Evolutionary conservation across 75 land plant species (phyloP).

Genomic region (Sequoia sempervirens): DNA sequence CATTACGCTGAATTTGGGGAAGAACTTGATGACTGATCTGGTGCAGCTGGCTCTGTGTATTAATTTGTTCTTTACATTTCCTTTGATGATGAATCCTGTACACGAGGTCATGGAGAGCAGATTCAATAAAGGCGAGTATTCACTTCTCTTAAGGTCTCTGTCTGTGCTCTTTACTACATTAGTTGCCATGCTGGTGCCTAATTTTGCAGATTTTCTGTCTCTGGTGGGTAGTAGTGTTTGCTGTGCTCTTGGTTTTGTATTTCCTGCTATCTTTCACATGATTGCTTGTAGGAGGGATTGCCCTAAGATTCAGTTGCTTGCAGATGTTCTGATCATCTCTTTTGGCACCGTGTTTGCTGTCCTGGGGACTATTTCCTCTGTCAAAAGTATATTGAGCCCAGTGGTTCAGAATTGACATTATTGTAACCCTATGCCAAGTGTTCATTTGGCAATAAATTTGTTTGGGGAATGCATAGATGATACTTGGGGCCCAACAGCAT

Average conservation of each 20-base stretch:
- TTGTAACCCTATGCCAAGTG: not conserved
- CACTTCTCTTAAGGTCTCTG: conserved; percentile 51
- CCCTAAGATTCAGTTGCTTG: conserved; percentile 11
- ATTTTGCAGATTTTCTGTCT: conserved; percentile 76
- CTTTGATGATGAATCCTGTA: conserved; percentile 92
- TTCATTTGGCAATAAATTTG: not conserved
- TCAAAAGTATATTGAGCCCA: conserved; percentile 36
- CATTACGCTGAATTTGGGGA: conserved; percentile 79
- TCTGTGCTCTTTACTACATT: conserved; percentile 49
- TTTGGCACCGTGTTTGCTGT: conserved; percentile 53
- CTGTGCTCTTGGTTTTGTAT: conserved; percentile 64
- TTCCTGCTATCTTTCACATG: conserved; percentile 74
- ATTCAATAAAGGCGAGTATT: conserved; percentile 37
- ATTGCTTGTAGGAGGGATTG: conserved; percentile 48
- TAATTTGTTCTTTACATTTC: conserved; percentile 83
- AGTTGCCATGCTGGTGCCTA: conserved; percentile 79
- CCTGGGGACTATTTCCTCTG: conserved; percentile 59
- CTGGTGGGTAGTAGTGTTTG: conserved; percentile 94
- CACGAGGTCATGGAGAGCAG: conserved; percentile 79
- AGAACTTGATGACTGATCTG: conserved; percentile 40
- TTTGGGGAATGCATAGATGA: not conserved
- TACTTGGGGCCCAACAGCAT: not conserved
- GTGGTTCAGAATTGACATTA: not conserved
- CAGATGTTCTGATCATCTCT: conserved; percentile 40
- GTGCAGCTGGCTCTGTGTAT: conserved; percentile 74